Evolutionary conservation across 1,284 basidiomycete genomes (phyloP), one percentile per base, ranked within the genome.

Genomic region (Trametes hirsuta): DNA sequence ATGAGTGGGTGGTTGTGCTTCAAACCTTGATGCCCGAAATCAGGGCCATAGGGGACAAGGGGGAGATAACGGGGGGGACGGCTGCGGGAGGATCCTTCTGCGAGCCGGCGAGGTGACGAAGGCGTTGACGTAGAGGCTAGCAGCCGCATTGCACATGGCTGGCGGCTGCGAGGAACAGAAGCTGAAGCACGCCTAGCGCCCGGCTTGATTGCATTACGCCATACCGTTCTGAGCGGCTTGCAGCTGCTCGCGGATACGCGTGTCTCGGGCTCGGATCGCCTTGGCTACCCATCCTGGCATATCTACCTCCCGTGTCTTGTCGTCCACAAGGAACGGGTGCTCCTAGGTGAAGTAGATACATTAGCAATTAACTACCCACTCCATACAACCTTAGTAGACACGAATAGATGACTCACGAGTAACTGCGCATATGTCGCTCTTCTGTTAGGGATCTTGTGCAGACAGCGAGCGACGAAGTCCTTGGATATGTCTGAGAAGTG

Each of bases 391-490:
- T 4, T 30, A 21, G 22, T 18, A 50, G 41, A 15, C 1, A 37
- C 21, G 37, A 37, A 24, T 53, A 49, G 30, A 12, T 11, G 35
- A 75, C 85, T 70, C 55, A 85, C 89, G 60, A 98, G 78, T 57
- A 98, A 77, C 69, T 96, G 86, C 21, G 85, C 84, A 73, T 98
- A 99, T 0, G 87, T 94, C 12, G 95, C 93, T 52, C 97, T 80
- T 49, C 81, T 79, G 49, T 86, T 82, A 0, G 95, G 91, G 58
- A 88, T 82, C 77, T 96, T 96, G 66, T 84, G 79, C 62, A 97
- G 76, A 72, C 94, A 92, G 58, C 69, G 74, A 12, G 77, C 74
- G 30, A 89, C 81, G 76, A 84, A 90, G 61, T 89, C 83, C 55
- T 81, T 79, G 12, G 87, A 86, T 8, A 76, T 71, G 30, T 80